phyloP scores from a whole-genome alignment of 1,139 yeast species.

The Diutina neorugosa region DNA sequence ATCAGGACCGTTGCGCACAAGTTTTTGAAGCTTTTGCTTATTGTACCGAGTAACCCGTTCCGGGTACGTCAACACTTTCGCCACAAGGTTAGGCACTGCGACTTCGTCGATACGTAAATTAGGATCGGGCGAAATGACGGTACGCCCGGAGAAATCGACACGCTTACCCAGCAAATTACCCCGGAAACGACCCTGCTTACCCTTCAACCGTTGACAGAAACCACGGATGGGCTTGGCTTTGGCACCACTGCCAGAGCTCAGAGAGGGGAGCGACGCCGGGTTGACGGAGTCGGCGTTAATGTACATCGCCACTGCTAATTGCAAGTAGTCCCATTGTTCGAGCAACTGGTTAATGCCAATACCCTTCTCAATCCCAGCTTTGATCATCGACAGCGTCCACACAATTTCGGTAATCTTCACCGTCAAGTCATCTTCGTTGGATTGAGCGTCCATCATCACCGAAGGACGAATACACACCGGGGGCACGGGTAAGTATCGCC shows the following conservation, averaged over 20 bases:
- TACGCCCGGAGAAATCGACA: conserved; percentile 96
- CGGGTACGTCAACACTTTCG: conserved; percentile 90
- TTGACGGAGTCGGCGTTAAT: conserved; percentile 94
- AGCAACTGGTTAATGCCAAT: conserved; percentile 82
- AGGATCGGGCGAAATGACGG: conserved; percentile 98
- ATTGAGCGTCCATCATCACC: conserved; percentile 74
- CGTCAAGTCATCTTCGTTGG: conserved; percentile 95
- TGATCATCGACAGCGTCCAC: conserved; percentile 85
- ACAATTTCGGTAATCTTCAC: conserved; percentile 94
- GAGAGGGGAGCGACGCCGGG: conserved; percentile 59
- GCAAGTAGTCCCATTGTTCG: conserved; percentile 99
- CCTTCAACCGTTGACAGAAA: conserved; percentile 92
- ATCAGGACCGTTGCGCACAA: conserved; percentile 77
- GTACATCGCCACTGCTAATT: conserved; percentile 92
- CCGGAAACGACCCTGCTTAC: conserved; percentile 97
- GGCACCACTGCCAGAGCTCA: conserved; percentile 41
- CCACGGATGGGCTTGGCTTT: conserved; percentile 82
- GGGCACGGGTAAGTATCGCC: conserved; percentile 97
- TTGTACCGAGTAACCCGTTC: conserved; percentile 90
- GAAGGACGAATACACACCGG: conserved; percentile 98
- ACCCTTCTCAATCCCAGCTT: conserved; percentile 93
- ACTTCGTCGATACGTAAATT: conserved; percentile 90
- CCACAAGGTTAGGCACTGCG: conserved; percentile 96
- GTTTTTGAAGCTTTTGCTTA: conserved; percentile 56
- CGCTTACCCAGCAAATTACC: conserved; percentile 97